phyloP scores from a whole-genome alignment of 495 filamentous ascomycete genomes.

The Trichoderma gamsii region DNA sequence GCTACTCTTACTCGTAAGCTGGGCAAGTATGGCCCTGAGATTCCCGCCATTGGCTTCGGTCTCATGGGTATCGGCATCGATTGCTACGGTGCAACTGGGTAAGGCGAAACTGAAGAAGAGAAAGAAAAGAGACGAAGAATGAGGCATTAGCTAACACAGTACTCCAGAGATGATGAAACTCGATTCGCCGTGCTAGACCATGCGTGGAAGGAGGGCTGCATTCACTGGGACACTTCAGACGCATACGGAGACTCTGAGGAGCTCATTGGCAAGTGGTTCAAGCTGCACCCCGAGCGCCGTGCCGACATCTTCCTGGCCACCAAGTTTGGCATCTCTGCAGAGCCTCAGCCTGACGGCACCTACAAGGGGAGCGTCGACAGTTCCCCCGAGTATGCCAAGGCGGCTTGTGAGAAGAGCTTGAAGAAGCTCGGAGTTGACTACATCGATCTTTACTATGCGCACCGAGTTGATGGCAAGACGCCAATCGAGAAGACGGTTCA shows the following conservation, averaged over 20 bases:
- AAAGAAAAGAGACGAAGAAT: neutral
- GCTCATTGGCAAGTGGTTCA: constrained; percentile 50
- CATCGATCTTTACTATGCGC: constrained; percentile 59
- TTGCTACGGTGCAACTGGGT: constrained; percentile 35
- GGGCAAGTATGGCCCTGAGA: constrained; percentile 48
- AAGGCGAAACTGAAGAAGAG: neutral
- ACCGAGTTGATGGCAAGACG: constrained; percentile 46
- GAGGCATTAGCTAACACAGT: neutral
- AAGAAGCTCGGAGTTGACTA: constrained; percentile 42
- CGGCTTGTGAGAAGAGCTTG: constrained; percentile 48
- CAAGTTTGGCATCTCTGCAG: constrained; percentile 40
- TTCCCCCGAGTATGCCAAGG: constrained; percentile 47
- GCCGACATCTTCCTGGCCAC: constrained; percentile 52
- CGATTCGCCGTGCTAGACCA: constrained; percentile 42
- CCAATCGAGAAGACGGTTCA: constrained; percentile 61
- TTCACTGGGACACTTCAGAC: constrained; percentile 48
- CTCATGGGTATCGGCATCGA: constrained; percentile 45
- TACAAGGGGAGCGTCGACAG: constrained; percentile 30
- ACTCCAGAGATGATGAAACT: constrained; percentile 34
- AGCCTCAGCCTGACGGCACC: neutral
- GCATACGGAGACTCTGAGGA: constrained; percentile 46
- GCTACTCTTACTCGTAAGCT: constrained; percentile 33
- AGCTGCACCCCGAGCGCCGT: constrained; percentile 39
- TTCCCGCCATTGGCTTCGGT: constrained; percentile 48
- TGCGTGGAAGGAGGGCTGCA: constrained; percentile 33